These are phyloP conservation scores for Arthrobotrys sinensis DNA, from an alignment of 2,329 filamentous ascomycete genomes.

Conservation along the genomic window DNA sequence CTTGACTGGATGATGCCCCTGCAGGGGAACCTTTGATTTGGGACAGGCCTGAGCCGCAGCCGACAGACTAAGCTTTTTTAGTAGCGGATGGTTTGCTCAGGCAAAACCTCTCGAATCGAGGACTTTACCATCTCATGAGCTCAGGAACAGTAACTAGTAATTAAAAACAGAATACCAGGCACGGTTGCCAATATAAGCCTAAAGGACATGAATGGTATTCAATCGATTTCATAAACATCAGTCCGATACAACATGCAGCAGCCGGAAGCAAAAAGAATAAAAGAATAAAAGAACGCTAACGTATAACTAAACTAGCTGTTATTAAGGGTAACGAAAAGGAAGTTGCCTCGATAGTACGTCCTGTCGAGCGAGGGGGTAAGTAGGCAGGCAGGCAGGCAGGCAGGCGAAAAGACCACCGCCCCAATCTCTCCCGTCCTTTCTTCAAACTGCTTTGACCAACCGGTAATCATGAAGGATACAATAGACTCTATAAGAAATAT, in stretches of 20 bases:
- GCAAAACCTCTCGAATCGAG: too few species aligned
- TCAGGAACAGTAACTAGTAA: too few species aligned
- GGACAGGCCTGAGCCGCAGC: too few species aligned
- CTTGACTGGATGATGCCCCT: too few species aligned
- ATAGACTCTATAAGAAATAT: conserved; percentile 9
- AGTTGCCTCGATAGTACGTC: not conserved
- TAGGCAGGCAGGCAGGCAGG: not conserved
- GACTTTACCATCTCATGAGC: too few species aligned
- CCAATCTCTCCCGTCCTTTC: not conserved
- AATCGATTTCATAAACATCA: conserved; percentile 8
- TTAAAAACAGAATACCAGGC: not conserved
- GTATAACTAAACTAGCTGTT: not conserved
- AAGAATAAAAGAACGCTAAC: conserved; percentile 6
- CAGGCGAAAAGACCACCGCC: not conserved
- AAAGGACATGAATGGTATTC: conserved; percentile 14
- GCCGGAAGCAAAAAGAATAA: not conserved
- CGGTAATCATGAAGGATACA: not conserved
- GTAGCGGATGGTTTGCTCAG: too few species aligned
- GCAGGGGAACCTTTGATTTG: too few species aligned
- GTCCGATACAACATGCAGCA: not conserved
- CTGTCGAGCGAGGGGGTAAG: too few species aligned
- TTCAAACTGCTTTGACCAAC: conserved; percentile 14
- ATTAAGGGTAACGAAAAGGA: conserved; percentile 6
- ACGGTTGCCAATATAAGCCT: too few species aligned
- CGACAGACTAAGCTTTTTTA: too few species aligned